Conservation (phyloP, 306 rosid species). For the Ceratonia siliqua region DNA sequence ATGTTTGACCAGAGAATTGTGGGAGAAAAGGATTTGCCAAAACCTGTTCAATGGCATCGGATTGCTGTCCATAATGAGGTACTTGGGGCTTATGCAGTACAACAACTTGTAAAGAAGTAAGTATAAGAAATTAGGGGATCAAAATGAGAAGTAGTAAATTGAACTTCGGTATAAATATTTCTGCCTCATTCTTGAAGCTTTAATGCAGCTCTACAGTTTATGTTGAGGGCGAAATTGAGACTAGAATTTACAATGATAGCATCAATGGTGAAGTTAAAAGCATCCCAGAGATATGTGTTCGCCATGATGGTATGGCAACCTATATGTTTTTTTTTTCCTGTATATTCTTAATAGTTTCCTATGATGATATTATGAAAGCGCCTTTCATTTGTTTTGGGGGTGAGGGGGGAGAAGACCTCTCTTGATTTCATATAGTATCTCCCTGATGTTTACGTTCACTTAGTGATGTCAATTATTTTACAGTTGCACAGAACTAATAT, state of each 20-base stretch:
- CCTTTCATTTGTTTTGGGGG: not conserved
- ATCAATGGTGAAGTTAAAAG: constrained; percentile 87
- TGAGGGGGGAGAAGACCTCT: not conserved
- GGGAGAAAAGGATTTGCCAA: constrained; percentile 68
- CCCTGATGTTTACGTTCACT: no score
- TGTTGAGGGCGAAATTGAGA: constrained; percentile 95
- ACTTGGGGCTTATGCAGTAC: constrained; percentile 87
- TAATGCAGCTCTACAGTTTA: constrained; percentile 85
- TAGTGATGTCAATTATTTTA: no score
- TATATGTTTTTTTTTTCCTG: not conserved
- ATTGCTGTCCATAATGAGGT: constrained; percentile 83
- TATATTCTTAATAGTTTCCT: not conserved
- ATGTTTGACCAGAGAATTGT: constrained; percentile 82
- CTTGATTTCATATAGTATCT: not conserved
- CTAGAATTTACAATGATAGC: constrained; percentile 89
- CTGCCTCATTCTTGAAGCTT: constrained; percentile 44
- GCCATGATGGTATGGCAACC: constrained; percentile 74
- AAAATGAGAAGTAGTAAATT: constrained; percentile 15
- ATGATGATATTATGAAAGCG: not conserved
- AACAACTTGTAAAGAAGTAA: constrained; percentile 81
- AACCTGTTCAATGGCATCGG: constrained; percentile 94
- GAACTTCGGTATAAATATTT: constrained; percentile 26
- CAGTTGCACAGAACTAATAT: not conserved
- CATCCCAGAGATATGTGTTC: constrained; percentile 90
- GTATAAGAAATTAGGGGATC: constrained; percentile 5